Evolutionary conservation across 2,329 filamentous ascomycete genomes (phyloP), one percentile per base, ranked within the genome.

Genomic region (Curvularia sp.): DNA sequence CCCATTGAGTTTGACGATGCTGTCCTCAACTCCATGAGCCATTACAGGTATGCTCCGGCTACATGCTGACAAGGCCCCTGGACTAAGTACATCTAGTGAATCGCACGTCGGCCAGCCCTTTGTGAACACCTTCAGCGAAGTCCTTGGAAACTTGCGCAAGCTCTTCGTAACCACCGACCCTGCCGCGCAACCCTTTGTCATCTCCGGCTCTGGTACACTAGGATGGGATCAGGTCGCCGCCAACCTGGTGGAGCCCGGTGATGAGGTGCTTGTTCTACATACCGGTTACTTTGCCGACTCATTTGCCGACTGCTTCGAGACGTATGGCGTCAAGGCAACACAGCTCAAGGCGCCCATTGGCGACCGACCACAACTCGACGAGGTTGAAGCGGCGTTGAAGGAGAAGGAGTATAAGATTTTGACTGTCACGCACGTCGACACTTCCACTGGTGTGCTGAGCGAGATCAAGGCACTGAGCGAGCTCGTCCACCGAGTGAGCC

Each of bases 1-100:
- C 95, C 95, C 74, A 96, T 98, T 78, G 94, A 98, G 82, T 97
- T 97, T 76, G 94, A 97, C 78, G 94, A 98, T 94, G 93, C 89
- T 47, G 94, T 98, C 60, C 87, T 97, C 51, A 87, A 93, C 79
- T 92, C 93, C 61, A 97, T 97, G 94, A 89, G 90, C 82, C 93
- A 97, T 80, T 96, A 90, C 82, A 94, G 91, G 90, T 92, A 82
- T 25, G 38, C 7, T 21, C 4, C 42, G 27, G 15, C 5, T 9
- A 27, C 15, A 41, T 7, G 5, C 50, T 41, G 25, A 30, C 32
- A 4, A 21, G n/a, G 10, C 7, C 8, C 1, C 21, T 30, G 5
- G 39, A 27, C 55, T 67, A 34, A 68, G 41, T 48, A 5, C 13
- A 9, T 30, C 2, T 39, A 97, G 93, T 78, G 93, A 99, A 85